phyloP scores from a whole-genome alignment of 495 filamentous ascomycete genomes.

The Aspergillus mulundensis region DNA sequence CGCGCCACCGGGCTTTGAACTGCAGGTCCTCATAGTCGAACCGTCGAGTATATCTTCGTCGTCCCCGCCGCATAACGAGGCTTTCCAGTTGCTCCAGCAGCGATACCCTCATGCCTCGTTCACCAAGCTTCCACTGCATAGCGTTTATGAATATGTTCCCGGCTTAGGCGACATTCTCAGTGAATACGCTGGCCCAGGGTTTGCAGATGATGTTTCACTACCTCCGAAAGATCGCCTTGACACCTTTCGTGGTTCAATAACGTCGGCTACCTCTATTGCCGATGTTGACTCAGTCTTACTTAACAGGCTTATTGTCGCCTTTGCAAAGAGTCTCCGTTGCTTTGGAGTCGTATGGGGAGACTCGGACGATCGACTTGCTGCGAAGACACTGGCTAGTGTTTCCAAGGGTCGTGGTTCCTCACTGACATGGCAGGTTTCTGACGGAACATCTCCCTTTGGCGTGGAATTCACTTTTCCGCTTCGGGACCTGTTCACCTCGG shows the following conservation, averaged over 20 bases:
- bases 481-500: constrained; percentile 76
- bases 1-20: constrained; percentile 56
- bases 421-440: constrained; percentile 74
- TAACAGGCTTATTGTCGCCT: constrained; percentile 63
- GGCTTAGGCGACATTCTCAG: constrained; percentile 28
- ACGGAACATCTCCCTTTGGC: constrained; percentile 62
- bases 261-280: constrained; percentile 66
- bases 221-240: constrained; percentile 45
- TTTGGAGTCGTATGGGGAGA: constrained; percentile 75
- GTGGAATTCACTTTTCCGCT: constrained; percentile 64
- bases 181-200: constrained; percentile 25
- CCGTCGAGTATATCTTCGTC: constrained; percentile 38
- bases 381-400: constrained; percentile 78
- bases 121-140: constrained; percentile 51
- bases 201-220: constrained; percentile 26
- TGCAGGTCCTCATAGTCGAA: constrained; percentile 66
- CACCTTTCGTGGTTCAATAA: constrained; percentile 51
- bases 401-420: constrained; percentile 86
- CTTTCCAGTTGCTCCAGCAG: constrained; percentile 36
- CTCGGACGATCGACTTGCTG: constrained; percentile 81
- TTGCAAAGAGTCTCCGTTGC: constrained; percentile 57
- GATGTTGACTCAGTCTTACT: constrained; percentile 69
- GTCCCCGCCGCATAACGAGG: constrained; percentile 21
- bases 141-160: constrained; percentile 45
- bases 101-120: constrained; percentile 60